Evolutionary conservation across 2,329 filamentous ascomycete species (phyloP).

Genomic region (Cladosporium sp.): DNA sequence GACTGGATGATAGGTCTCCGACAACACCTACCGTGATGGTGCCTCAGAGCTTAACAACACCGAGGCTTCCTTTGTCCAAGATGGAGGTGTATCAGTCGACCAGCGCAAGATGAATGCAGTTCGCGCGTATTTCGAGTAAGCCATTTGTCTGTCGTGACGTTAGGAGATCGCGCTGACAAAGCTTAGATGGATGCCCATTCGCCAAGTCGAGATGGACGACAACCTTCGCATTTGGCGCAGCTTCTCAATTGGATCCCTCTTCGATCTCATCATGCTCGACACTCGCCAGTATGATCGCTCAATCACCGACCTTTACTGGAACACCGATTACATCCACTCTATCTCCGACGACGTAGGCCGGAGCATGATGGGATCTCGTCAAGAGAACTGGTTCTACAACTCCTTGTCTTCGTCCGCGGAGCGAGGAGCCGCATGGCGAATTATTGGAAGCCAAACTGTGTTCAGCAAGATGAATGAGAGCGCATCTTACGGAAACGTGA

Average conservation of each 20-base stretch:
- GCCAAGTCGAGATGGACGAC: constrained; percentile 64
- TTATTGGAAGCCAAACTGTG: constrained; percentile 67
- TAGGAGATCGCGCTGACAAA: background rate
- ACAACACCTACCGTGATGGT: constrained; percentile 63
- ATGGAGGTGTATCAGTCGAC: constrained; percentile 59
- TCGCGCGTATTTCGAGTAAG: constrained; percentile 62
- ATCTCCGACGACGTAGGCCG: constrained; percentile 65
- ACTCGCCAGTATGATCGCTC: constrained; percentile 64
- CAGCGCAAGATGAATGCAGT: constrained; percentile 70
- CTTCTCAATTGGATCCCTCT: constrained; percentile 60
- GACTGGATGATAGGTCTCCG: constrained; percentile 46
- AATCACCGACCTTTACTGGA: constrained; percentile 51
- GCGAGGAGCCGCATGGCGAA: constrained; percentile 64
- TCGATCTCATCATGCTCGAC: constrained; percentile 65
- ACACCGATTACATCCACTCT: constrained; percentile 28
- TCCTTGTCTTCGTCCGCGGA: constrained; percentile 40
- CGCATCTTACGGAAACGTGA: constrained; percentile 38
- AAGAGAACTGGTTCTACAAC: constrained; percentile 71
- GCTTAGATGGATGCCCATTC: constrained; percentile 46
- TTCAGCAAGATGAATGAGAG: constrained; percentile 56
- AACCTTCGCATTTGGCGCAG: constrained; percentile 63
- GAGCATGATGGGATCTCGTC: constrained; percentile 64
- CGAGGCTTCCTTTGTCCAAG: constrained; percentile 58
- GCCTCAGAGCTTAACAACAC: constrained; percentile 59
- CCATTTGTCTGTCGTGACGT: background rate